Percentiles rank a stretch among this genome's conserved stretches.
Evolutionary conservation across 352 stramenopile genomes (phyloP).

Genomic region (Globisporangium emineosum): DNA sequence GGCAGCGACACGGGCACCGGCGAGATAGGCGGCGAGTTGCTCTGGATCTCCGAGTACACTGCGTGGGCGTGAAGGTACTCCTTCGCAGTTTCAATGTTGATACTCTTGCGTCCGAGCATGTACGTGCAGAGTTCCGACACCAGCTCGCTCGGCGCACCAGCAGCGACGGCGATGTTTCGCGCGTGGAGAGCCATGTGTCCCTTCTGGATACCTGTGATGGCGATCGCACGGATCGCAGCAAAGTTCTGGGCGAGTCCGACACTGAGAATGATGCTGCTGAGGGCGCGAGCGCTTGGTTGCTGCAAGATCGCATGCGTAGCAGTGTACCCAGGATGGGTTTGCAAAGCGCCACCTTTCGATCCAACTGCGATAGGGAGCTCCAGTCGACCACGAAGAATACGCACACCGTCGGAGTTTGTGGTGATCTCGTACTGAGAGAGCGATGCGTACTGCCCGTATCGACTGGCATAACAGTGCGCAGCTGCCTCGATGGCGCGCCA

Average conservation of each 20-base stretch:
- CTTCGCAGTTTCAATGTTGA: conserved; percentile 83
- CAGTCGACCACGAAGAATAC: conserved; percentile 62
- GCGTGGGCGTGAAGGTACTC: conserved; percentile 81
- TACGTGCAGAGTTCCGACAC: conserved; percentile 84
- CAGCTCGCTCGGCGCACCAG: conserved; percentile 71
- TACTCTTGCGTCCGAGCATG: conserved; percentile 76
- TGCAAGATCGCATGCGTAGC: conserved; percentile 77
- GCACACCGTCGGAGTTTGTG: conserved; percentile 29
- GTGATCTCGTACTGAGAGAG: conserved; percentile 73
- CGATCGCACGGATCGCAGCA: conserved; percentile 78
- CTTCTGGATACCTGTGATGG: conserved; percentile 85
- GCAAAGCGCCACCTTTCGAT: conserved; percentile 77
- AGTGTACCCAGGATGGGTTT: conserved; percentile 79
- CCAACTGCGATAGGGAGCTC: conserved; percentile 81
- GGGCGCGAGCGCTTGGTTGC: conserved; percentile 52
- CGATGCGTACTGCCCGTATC: conserved; percentile 74
- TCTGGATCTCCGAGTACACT: conserved; percentile 72
- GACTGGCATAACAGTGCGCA: conserved; percentile 79
- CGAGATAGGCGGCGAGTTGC: conserved; percentile 33
- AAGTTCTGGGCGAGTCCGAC: conserved; percentile 88
- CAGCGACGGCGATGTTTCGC: conserved; percentile 83
- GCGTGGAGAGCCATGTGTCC: conserved; percentile 86
- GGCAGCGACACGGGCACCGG: conserved; percentile 34
- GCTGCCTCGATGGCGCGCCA: conserved; percentile 82
- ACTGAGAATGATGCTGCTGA: conserved; percentile 73